Conservation (phyloP, 1,139 yeast species). For the Groenewaldozyma sp. region DNA sequence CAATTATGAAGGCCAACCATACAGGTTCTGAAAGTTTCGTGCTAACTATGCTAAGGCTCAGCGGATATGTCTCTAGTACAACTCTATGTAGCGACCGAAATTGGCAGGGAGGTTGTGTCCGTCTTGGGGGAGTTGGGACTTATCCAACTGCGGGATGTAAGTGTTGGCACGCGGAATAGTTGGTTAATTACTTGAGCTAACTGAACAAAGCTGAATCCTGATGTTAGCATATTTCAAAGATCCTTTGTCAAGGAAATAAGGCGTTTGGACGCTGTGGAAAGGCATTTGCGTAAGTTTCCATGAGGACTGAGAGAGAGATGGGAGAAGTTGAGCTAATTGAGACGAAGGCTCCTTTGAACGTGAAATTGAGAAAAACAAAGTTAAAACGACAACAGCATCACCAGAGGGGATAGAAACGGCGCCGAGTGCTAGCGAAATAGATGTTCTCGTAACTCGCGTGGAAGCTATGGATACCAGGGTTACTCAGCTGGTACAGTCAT, state of each 20-base stretch:
- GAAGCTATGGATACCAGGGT: slow-evolving; percentile 54
- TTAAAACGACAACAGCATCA: slow-evolving; percentile 20
- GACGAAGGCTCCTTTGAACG: slow-evolving; percentile 21
- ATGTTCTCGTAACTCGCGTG: slow-evolving; percentile 63
- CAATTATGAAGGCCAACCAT: too few relatives aligned
- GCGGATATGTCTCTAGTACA: slow-evolving; percentile 95
- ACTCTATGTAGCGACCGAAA: slow-evolving; percentile 82
- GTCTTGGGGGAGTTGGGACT: slow-evolving; percentile 75
- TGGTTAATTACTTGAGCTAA: too few relatives aligned
- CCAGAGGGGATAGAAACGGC: slow-evolving; percentile 26
- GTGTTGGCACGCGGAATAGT: slow-evolving; percentile 7
- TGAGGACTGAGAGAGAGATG: too few relatives aligned
- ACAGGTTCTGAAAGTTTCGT: background rate
- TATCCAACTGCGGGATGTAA: slow-evolving; percentile 76
- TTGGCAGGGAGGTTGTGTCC: slow-evolving; percentile 82
- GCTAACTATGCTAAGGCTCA: slow-evolving; percentile 43
- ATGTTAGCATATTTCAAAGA: slow-evolving; percentile 77
- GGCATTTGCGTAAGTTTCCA: slow-evolving; percentile 39
- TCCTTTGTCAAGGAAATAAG: slow-evolving; percentile 80
- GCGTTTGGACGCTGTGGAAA: slow-evolving; percentile 50
- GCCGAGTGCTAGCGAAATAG: slow-evolving; percentile 60
- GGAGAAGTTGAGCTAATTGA: background rate
- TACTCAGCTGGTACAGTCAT: slow-evolving; percentile 45
- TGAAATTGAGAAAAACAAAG: slow-evolving; percentile 23
- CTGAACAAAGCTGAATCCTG: slow-evolving; percentile 43